Evolutionary conservation across 2,329 filamentous ascomycete species (phyloP).

Genomic region (Diplodia scrobiculata): DNA sequence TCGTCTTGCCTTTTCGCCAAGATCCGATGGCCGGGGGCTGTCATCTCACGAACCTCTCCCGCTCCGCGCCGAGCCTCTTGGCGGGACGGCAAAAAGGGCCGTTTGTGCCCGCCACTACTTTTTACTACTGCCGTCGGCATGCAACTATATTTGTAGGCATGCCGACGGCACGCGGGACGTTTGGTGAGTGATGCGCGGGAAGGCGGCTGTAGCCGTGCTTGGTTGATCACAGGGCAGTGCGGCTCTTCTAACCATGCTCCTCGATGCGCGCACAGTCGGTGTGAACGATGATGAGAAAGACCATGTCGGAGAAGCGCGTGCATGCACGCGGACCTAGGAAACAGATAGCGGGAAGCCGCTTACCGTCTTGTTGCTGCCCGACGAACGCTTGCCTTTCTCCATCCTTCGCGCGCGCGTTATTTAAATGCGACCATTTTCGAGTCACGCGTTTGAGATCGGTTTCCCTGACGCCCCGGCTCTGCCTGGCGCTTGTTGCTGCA

Average conservation of each 20-base stretch:
- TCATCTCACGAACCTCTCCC: background rate
- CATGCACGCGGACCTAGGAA: background rate
- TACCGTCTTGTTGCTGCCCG: background rate
- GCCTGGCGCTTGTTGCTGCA: background rate
- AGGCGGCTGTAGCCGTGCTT: background rate
- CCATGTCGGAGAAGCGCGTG: background rate
- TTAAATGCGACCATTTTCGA: background rate
- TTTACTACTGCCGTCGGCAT: background rate
- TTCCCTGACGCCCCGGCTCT: background rate
- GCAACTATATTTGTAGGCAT: background rate
- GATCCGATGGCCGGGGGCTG: background rate
- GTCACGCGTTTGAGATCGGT: background rate
- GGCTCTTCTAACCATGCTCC: background rate
- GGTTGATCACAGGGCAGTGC: background rate
- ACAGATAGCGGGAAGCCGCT: background rate
- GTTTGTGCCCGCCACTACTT: background rate
- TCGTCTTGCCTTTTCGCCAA: background rate
- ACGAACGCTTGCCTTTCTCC: background rate
- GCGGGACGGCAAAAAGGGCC: background rate
- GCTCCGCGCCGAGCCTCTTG: slow-evolving; percentile 3
- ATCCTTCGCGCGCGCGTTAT: background rate
- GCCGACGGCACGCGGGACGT: background rate
- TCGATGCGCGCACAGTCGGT: too few relatives aligned
- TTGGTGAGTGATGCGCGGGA: background rate
- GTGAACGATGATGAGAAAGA: too few relatives aligned